Percentiles rank a stretch among this genome's conserved stretches.
These are phyloP conservation scores for Ustilago bromivora DNA, from an alignment of 1,284 basidiomycete genomes.

Conservation along the genomic window DNA sequence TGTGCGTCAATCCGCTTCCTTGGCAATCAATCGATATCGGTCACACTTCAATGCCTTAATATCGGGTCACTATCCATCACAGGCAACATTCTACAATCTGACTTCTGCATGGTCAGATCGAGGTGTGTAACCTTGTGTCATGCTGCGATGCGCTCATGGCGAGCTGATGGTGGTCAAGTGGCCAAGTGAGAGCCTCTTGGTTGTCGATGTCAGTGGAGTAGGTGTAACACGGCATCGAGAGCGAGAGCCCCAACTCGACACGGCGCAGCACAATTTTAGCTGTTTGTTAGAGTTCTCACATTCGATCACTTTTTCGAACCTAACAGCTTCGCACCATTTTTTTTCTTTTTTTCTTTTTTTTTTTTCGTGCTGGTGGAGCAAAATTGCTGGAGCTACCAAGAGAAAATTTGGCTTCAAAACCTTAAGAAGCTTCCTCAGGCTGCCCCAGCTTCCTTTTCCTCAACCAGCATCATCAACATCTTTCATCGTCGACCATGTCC, in stretches of 20 bases:
- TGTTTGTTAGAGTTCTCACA: conserved; percentile 2
- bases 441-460: neutral
- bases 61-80: neutral
- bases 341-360: too few species aligned
- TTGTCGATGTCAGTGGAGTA: too few species aligned
- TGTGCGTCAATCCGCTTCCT: neutral
- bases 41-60: neutral
- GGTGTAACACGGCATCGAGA: neutral
- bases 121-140: neutral
- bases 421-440: neutral
- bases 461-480: conserved; percentile 12
- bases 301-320: conserved; percentile 1
- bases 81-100: too few species aligned
- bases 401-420: conserved; percentile 9
- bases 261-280: neutral
- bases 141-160: neutral
- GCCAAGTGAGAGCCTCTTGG: neutral
- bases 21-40: conserved; percentile 20
- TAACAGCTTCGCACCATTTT: conserved; percentile 1
- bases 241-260: neutral
- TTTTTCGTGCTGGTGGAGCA: neutral
- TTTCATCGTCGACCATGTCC: neutral
- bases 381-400: conserved; percentile 8
- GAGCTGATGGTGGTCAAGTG: neutral
- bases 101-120: too few species aligned